Evolutionary conservation across 2,329 filamentous ascomycete genomes (phyloP), one percentile per base, ranked within the genome.

Genomic region (Cryoendolithus antarcticus): DNA sequence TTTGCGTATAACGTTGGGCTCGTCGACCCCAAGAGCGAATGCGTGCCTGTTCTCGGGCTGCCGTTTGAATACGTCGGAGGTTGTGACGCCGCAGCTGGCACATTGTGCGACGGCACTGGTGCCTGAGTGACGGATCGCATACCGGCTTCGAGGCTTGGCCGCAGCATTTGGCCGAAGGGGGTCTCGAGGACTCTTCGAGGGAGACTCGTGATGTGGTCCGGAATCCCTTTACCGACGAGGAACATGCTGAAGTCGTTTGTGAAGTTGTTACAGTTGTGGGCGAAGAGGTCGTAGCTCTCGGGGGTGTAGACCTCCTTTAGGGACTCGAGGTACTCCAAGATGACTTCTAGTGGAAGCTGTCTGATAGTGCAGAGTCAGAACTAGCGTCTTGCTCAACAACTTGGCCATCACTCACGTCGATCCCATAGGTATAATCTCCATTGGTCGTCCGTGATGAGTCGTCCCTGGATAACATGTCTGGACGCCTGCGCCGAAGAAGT

Each of bases 251-350:
- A 80, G 44, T 94, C 86, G 55, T 96, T 89, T 3, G 83, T 85
- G 61, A 96, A 98, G 61, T 95, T 95, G 65, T 96, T 98, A 67
- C 89, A 96, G 58, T 98, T 98, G 62, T 95, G 86, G 21, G 74
- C 51, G 65, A 84, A 94, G 4, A 95, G 66, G 55, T 95, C 86
- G 55, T 96, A 96, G 1, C 84, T 82, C 35, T 61, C 56, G 6
- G 81, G 67, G 0, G 86, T 93, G 56, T 93, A 98, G 8, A 93
- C 79, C 1, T 79, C 69, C 44, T 80, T 79, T 36, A 96, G 57
- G 4, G 86, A 93, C 40, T 91, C 81, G 2, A 98, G 65, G 55
- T 93, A 96, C 52, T 95, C 86, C 44, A 84, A 65, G 24, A 96
- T 78, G 2, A 93, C 74, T 33, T 93, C 85, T 52, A 82, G 71